Base-by-base conservation (phyloP, 768 basidiomycete genomes). In the Gautieria morchelliformis region DNA sequence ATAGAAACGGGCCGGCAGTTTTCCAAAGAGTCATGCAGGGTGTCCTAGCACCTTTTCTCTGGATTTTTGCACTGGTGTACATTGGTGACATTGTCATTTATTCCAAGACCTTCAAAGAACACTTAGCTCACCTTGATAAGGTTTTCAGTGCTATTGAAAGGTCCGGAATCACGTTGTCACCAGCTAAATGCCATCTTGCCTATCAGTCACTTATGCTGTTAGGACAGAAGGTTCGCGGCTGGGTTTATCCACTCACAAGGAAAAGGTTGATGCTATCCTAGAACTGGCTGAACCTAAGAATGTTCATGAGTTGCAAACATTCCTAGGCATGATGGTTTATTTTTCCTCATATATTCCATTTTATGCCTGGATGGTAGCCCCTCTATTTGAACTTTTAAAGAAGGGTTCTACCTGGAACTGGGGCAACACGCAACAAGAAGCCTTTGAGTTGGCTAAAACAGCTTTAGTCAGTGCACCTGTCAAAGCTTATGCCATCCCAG, bases 21-120 rank as follows among this genome's bases (percentile, higher is more conserved):
- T 76, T 76, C 56, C 76, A 77, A 52, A 49, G 72, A 19, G 61
- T 74, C 3, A 76, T 78, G 74, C 72, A 75, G 37, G 53, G 53
- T 8, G 59, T 74, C 0, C 61, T 75, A 1, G 62, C 70, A 0
- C 71, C 69, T 0, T 74, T 61, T 52, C 60, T 76, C 3, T 74
- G 73, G 73, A 56, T 73, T 0, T 74, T 75, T 50, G 58, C 71
- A 1, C 49, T 73, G 12, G 74, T 75, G 0, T 77, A 76, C 48
- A 74, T 76, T 9, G 71, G 76, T 49, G 69, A 77, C 47, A 75
- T 76, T 1, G 66, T 75, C 0, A 64, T 75, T 0, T 75, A 65
- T 52, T 53, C 33, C 1, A 37, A 20, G 39, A 44, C 40, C 24
- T 55, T 30, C 30, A 27, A 55, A 22, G 24, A 55, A 3, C 40